Conservation (phyloP, 345 rosid genomes). For the Schrenkiella parvula region DNA sequence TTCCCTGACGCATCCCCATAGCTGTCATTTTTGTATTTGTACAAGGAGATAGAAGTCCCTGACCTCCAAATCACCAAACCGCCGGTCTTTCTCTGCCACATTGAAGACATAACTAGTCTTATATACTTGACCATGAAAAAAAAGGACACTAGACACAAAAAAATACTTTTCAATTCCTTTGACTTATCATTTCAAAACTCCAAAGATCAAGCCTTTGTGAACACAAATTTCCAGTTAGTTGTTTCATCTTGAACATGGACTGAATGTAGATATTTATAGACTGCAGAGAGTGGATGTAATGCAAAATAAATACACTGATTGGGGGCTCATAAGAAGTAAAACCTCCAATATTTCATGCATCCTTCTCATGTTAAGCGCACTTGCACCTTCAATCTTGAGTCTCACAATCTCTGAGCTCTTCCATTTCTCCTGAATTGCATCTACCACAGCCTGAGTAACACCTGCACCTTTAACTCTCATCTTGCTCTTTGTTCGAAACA, state of each 20-base stretch:
- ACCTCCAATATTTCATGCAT: conserved; percentile 95
- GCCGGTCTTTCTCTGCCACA: conserved; percentile 81
- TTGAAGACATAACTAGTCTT: not conserved
- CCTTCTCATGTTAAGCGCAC: conserved; percentile 88
- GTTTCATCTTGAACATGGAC: not conserved
- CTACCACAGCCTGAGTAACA: conserved; percentile 69
- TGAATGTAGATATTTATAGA: not conserved
- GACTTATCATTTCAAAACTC: not conserved
- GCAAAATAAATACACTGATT: not conserved
- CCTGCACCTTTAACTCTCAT: conserved; percentile 60
- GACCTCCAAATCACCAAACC: conserved; percentile 98
- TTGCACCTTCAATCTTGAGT: conserved; percentile 74
- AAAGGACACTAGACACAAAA: not conserved
- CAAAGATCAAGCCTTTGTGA: not conserved
- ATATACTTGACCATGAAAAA: not conserved
- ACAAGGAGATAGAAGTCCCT: conserved; percentile 71
- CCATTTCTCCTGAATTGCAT: conserved; percentile 73
- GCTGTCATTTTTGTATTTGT: conserved; percentile 69
- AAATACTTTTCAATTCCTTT: not conserved
- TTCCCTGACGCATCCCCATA: conserved; percentile 50
- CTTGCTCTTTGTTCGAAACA: conserved; percentile 58
- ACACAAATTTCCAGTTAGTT: not conserved
- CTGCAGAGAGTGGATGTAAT: not conserved
- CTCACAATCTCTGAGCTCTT: conserved; percentile 74
- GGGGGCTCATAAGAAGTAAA: conserved; percentile 23